Base-by-base conservation (phyloP, 2,329 filamentous ascomycete genomes). In the Colletotrichum eleusines region DNA sequence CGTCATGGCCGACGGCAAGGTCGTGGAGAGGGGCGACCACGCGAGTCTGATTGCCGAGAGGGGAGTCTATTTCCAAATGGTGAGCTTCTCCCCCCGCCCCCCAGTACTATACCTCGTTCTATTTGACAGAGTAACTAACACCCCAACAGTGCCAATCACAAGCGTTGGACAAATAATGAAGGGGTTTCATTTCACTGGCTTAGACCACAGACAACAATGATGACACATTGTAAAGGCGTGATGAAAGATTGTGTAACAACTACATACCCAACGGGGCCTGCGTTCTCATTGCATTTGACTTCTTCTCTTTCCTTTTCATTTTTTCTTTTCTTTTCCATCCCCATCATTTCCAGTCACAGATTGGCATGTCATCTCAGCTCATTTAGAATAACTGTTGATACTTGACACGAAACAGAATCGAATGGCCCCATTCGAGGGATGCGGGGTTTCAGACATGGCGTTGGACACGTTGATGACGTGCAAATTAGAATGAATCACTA, bases 1-100 rank as follows among this genome's bases (percentile, higher is more conserved):
- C 60, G 80, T 86, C 0, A 77, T 86, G 67, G 80, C 80, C 5
- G 78, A 81, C 0, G 84, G 84, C 0, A 76, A 62, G 18, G 77
- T 85, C n/a, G 74, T 83, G 0, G 83, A 85, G 71, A 51, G 50
- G 8, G 69, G 69, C n/a, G 60, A 65, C 23, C 69, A 72, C 46
- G 69, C 66, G 16, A 65, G 35, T 16, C 20, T 72, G 28, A 65
- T 72, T 44, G 66, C 66, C 26, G 61, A 65, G 60, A 54, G 54
- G 55, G 69, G 69, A 14, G 55, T 70, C 14, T 72, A 72, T 48
- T 72, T 55, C 60, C 66, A 72, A 23, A 72, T 72, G 69, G 69
- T 72, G 26, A 65, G 69, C 54, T 40, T 18, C 38, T 16, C 38
- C 12, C 14, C 3, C 23, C n/a, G n/a, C 26, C 16, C 26, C 18